phyloP scores from a whole-genome alignment of 768 basidiomycete genomes.

The Leccinum sublutescens region DNA sequence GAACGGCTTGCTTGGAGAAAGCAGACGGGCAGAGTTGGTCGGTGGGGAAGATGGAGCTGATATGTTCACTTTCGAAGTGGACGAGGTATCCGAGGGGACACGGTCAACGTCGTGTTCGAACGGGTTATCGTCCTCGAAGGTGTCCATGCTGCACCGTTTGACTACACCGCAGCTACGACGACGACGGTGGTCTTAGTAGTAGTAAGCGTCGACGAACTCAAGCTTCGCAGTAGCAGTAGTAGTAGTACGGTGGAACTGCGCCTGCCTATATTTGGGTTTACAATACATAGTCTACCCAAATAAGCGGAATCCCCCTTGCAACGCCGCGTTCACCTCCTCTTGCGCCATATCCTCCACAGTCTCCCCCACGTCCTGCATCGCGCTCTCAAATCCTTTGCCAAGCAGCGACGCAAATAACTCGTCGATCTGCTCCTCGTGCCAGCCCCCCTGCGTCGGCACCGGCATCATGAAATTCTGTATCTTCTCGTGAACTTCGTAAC shows the following conservation, averaged over 20 bases:
- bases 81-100: slow-evolving; percentile 37
- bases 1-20: slow-evolving; percentile 50
- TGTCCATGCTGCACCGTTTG: slow-evolving; percentile 23
- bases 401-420: slow-evolving; percentile 89
- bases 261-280: slow-evolving; percentile 28
- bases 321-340: slow-evolving; percentile 31
- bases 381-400: slow-evolving; percentile 64
- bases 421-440: slow-evolving; percentile 97
- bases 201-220: neutral
- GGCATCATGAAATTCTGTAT: slow-evolving; percentile 97
- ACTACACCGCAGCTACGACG: neutral
- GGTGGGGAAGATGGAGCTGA: slow-evolving; percentile 59
- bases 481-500: slow-evolving; percentile 95
- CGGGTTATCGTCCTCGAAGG: slow-evolving; percentile 66
- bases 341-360: slow-evolving; percentile 32
- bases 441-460: slow-evolving; percentile 59
- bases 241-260: neutral
- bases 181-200: neutral
- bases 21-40: slow-evolving; percentile 39
- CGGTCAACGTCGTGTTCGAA: slow-evolving; percentile 49
- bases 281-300: slow-evolving; percentile 46
- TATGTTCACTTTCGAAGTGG: slow-evolving; percentile 37
- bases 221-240: too few species aligned
- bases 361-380: slow-evolving; percentile 26
- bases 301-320: slow-evolving; percentile 51